Percentiles rank a stretch among this genome's conserved stretches.
Conservation (phyloP, 352 stramenopile species). For the Pythium sukuiense region DNA sequence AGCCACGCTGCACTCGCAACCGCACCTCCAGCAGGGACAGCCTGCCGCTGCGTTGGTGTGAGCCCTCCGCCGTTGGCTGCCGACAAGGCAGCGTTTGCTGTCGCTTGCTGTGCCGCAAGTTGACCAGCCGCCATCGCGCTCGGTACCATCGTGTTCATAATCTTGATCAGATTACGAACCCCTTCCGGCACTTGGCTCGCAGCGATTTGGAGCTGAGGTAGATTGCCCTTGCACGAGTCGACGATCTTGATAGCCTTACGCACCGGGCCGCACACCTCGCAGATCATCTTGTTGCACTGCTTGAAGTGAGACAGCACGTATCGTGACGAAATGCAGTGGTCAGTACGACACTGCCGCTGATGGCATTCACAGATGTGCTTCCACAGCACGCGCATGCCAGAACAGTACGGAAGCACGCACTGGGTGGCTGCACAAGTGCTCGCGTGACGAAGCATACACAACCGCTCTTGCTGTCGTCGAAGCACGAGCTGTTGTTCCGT, state of each 20-base stretch:
- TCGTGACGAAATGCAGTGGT: conserved; percentile 87
- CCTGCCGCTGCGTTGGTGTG: conserved; percentile 16
- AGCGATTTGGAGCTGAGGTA: conserved; percentile 67
- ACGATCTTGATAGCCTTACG: conserved; percentile 88
- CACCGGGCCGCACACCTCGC: conserved; percentile 86
- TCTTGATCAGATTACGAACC: conserved; percentile 83
- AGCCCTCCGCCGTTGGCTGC: conserved; percentile 14
- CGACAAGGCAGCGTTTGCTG: conserved; percentile 11
- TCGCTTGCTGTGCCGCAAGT: conserved; percentile 13
- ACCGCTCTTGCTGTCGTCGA: conserved; percentile 78
- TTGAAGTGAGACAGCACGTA: conserved; percentile 91
- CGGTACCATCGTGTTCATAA: conserved; percentile 80
- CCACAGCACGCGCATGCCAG: conserved; percentile 88
- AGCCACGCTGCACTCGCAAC: conserved; percentile 25
- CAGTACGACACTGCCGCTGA: conserved; percentile 82
- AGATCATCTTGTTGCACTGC: conserved; percentile 91
- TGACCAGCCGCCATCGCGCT: conserved; percentile 17
- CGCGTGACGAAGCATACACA: conserved; percentile 87
- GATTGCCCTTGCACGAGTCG: conserved; percentile 77
- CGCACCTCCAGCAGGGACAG: not conserved
- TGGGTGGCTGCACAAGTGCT: conserved; percentile 69
- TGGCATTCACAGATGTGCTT: conserved; percentile 91
- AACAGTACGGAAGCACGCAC: conserved; percentile 83
- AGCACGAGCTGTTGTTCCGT: conserved; percentile 85
- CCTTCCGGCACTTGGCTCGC: conserved; percentile 69